Conservation (phyloP, 2,329 filamentous ascomycete genomes). For the Diaporthe citri region DNA sequence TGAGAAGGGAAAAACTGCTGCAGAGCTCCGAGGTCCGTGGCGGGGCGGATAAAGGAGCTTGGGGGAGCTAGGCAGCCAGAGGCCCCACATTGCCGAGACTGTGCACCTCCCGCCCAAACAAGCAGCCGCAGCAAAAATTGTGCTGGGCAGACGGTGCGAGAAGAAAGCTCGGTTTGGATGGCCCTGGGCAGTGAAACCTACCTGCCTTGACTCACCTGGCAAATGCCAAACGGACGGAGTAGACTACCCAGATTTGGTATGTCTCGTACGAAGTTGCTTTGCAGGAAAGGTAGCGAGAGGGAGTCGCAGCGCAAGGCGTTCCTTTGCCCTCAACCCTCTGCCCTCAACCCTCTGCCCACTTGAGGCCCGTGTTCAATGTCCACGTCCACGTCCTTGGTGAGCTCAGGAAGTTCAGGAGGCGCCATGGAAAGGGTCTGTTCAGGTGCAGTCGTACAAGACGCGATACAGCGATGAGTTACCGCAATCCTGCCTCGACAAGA, state of each 20-base stretch:
- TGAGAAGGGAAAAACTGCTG: slow-evolving; percentile 37
- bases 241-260: neutral
- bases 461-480: neutral
- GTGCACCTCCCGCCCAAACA: neutral
- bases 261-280: neutral
- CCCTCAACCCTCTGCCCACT: neutral
- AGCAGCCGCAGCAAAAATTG: neutral
- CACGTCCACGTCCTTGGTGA: neutral
- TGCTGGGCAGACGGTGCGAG: slow-evolving; percentile 2
- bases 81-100: slow-evolving; percentile 4
- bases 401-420: neutral
- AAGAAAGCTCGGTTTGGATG: neutral
- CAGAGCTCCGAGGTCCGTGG: slow-evolving; percentile 23
- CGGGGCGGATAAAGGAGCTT: slow-evolving; percentile 16
- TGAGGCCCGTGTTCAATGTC: neutral
- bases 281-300: neutral
- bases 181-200: neutral
- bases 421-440: neutral
- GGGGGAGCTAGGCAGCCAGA: neutral
- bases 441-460: neutral
- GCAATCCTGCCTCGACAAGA: neutral
- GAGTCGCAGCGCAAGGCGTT: neutral
- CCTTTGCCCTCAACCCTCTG: no score
- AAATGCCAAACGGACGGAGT: neutral
- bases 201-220: slow-evolving; percentile 12